A percentile compares a stretch with the other conserved stretches of the same genome.
phyloP scores from a whole-genome alignment of 78 protist species.

The Dictyostelium firmibasis region DNA sequence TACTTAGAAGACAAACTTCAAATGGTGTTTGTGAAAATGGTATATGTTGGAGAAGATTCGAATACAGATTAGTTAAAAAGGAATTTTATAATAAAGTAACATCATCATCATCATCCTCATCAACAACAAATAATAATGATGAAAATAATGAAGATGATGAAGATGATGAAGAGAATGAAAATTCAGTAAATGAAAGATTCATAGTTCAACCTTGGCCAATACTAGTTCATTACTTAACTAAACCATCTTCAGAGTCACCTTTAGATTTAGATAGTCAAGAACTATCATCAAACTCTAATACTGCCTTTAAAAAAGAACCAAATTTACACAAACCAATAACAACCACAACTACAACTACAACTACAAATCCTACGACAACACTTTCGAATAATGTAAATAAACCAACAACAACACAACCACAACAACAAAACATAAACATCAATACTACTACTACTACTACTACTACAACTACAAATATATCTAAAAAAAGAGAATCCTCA shows the following conservation, averaged over 20 bases:
- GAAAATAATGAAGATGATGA: neutral
- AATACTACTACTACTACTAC: neutral
- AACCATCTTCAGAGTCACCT: conserved; percentile 29
- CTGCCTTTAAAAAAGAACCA: conserved; percentile 15
- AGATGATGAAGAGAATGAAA: neutral
- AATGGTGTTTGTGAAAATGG: conserved; percentile 50
- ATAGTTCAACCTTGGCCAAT: conserved; percentile 74
- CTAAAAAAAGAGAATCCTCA: neutral
- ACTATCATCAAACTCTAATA: conserved; percentile 8
- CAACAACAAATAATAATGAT: neutral
- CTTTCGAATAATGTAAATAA: neutral
- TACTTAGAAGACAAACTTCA: conserved; percentile 68
- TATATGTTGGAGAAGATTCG: conserved; percentile 59
- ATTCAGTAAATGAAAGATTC: conserved; percentile 1
- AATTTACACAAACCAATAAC: neutral
- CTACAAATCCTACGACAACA: neutral
- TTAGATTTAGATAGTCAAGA: neutral
- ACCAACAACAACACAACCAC: neutral
- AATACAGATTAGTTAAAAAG: conserved; percentile 53
- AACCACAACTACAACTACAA: neutral
- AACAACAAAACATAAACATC: too few relatives aligned
- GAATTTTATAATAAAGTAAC: conserved; percentile 27
- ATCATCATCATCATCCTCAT: too few relatives aligned
- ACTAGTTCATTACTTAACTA: conserved; percentile 67
- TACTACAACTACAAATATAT: neutral